Evolutionary conservation across 345 rosid species (phyloP).

Genomic region (Leavenworthia alabamica): DNA sequence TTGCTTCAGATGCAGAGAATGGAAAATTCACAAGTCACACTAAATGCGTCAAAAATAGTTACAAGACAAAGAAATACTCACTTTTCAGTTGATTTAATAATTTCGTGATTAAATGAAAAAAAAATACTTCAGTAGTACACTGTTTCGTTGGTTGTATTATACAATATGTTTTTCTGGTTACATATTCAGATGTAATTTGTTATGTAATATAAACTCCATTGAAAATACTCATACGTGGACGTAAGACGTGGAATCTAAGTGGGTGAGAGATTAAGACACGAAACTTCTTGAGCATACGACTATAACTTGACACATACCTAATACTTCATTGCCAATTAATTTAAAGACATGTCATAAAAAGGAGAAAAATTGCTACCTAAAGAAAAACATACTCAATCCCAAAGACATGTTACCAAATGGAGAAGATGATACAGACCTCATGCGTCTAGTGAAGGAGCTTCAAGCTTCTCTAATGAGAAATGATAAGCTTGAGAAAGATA

Average conservation of each 20-base stretch:
- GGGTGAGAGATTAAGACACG: constrained; percentile 27
- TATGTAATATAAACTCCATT: background rate
- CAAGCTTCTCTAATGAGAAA: constrained; percentile 50
- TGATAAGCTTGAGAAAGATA: constrained; percentile 67
- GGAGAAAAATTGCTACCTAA: constrained; percentile 1
- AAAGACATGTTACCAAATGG: constrained; percentile 37
- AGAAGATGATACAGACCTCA: constrained; percentile 48
- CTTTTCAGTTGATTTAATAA: background rate
- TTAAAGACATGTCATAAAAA: constrained; percentile 13
- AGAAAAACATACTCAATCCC: constrained; percentile 7
- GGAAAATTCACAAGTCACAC: constrained; percentile 1
- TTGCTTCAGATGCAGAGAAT: constrained; percentile 31
- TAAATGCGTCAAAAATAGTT: background rate
- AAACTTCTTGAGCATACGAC: background rate
- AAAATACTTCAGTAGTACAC: background rate
- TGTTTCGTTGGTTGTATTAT: no score
- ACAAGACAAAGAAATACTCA: background rate
- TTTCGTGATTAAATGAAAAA: background rate
- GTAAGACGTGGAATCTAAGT: constrained; percentile 8
- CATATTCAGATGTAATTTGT: background rate
- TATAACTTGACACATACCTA: constrained; percentile 7
- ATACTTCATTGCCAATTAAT: constrained; percentile 20
- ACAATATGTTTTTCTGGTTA: no score
- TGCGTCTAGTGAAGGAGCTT: constrained; percentile 53
- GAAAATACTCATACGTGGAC: constrained; percentile 7